Evolutionary conservation across 75 land plant genomes (phyloP).

Genomic region (Picea sitchensis): DNA sequence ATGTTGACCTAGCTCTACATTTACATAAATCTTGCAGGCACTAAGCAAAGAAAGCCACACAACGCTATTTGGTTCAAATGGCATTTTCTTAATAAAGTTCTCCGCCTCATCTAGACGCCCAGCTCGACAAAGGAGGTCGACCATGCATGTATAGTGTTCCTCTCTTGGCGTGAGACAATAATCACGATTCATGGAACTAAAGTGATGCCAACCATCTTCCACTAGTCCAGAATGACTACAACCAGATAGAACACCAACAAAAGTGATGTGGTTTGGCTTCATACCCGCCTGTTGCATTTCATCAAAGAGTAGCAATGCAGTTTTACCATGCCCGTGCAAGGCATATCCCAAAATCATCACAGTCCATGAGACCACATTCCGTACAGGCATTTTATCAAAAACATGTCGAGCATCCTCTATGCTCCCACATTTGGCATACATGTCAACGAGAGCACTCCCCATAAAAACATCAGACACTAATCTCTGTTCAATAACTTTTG

Average conservation of each 20-base stretch:
- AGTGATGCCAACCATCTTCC: conserved; percentile 6
- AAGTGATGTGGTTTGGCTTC: conserved; percentile 21
- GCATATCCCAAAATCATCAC: conserved; percentile 13
- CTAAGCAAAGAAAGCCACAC: conserved; percentile 18
- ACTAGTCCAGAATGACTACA: conserved; percentile 8
- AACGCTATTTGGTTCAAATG: conserved; percentile 50
- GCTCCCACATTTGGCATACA: conserved; percentile 2
- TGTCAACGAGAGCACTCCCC: conserved; percentile 4
- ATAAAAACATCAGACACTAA: conserved; percentile 35
- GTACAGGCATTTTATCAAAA: background rate
- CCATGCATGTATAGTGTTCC: conserved; percentile 15
- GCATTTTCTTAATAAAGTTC: conserved; percentile 52
- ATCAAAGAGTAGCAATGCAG: conserved; percentile 16
- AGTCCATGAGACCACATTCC: conserved; percentile 10
- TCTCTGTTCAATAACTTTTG: conserved; percentile 24
- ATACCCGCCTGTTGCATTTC: conserved; percentile 18
- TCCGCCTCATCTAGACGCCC: conserved; percentile 46
- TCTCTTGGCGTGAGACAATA: background rate
- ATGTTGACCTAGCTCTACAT: conserved; percentile 55
- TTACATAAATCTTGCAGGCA: conserved; percentile 28
- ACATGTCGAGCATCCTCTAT: conserved; percentile 5
- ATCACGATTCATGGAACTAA: background rate
- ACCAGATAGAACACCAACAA: conserved; percentile 19
- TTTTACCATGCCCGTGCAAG: conserved; percentile 9
- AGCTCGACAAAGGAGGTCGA: conserved; percentile 30